phyloP scores from a whole-genome alignment of 192 early-diverging fungal species.

The Podochytrium sp. region DNA sequence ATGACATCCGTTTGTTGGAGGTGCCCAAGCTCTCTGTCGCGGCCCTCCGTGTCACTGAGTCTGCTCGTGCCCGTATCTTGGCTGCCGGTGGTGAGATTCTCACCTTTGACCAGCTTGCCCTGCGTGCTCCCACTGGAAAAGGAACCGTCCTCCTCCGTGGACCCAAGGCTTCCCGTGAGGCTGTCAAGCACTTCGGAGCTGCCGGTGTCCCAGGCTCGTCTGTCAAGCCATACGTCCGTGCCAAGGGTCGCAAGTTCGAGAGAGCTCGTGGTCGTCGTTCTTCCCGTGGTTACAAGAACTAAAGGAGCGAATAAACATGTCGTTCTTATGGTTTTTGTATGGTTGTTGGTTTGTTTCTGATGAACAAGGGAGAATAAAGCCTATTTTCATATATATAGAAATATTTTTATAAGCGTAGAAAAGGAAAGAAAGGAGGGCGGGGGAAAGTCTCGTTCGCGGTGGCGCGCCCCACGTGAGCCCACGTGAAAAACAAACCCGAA shows the following conservation, averaged over 20 bases:
- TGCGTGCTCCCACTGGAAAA: slow-evolving; percentile 96
- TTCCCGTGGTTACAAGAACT: slow-evolving; percentile 94
- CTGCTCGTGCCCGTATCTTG: slow-evolving; percentile 95
- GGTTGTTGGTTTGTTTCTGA: slow-evolving; percentile 1
- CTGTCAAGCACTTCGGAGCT: slow-evolving; percentile 98
- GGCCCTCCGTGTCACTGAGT: slow-evolving; percentile 94
- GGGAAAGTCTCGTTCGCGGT: no score
- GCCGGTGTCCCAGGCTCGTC: slow-evolving; percentile 69
- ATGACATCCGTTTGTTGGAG: slow-evolving; percentile 90
- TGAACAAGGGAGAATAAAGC: no score
- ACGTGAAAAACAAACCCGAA: background rate
- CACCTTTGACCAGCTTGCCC: slow-evolving; percentile 98
- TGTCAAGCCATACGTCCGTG: slow-evolving; percentile 87
- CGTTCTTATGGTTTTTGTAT: no score
- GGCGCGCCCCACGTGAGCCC: no score
- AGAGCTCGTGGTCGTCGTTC: slow-evolving; percentile 98
- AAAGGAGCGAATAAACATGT: slow-evolving; percentile 1
- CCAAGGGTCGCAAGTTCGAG: slow-evolving; percentile 99
- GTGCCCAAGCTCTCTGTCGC: slow-evolving; percentile 95
- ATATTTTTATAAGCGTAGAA: no score
- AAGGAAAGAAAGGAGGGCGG: no score
- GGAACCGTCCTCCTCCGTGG: slow-evolving; percentile 96
- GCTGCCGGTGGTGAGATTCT: slow-evolving; percentile 98
- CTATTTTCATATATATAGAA: no score
- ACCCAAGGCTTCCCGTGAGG: slow-evolving; percentile 90